A percentile compares a stretch with the other conserved stretches of the same genome.
Evolutionary conservation across 352 stramenopile species (phyloP).

Genomic region (Halophytophthora batemanensis): DNA sequence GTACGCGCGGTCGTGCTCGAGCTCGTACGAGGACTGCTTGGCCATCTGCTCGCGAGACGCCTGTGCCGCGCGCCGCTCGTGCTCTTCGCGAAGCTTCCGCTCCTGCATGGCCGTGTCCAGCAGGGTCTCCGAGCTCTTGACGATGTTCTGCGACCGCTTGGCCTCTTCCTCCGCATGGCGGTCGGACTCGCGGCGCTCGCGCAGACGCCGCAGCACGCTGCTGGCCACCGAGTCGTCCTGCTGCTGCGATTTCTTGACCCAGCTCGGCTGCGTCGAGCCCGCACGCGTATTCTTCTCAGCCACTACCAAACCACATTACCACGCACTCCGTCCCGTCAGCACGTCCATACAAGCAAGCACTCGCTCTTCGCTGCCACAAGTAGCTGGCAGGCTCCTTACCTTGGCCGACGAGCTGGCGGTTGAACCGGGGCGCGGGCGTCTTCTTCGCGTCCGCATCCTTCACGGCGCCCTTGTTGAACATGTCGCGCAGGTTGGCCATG

Average conservation of each 20-base stretch:
- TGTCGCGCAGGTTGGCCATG: conserved; percentile 56
- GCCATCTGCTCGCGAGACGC: conserved; percentile 30
- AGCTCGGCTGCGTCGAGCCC: neutral
- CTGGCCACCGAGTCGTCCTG: conserved; percentile 19
- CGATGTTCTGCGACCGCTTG: conserved; percentile 19
- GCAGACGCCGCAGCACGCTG: conserved; percentile 29
- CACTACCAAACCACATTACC: too few species aligned
- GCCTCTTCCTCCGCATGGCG: conserved; percentile 41
- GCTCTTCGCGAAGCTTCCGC: conserved; percentile 33
- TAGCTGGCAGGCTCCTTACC: conserved; percentile 13
- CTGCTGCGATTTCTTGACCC: conserved; percentile 10
- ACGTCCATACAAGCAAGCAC: too few species aligned
- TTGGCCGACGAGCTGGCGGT: conserved; percentile 16
- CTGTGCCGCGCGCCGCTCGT: conserved; percentile 38
- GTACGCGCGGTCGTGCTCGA: conserved; percentile 41
- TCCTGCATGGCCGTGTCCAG: conserved; percentile 46
- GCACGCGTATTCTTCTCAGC: too few species aligned
- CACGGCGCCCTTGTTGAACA: conserved; percentile 58
- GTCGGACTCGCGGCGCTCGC: conserved; percentile 36
- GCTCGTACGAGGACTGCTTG: conserved; percentile 33
- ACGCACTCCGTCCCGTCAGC: neutral
- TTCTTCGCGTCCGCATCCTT: conserved; percentile 14
- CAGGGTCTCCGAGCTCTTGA: conserved; percentile 48
- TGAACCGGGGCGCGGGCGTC: conserved; percentile 18
- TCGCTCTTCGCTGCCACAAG: too few species aligned